These are phyloP conservation scores for Phytophthora tentaculata DNA, from an alignment of 352 stramenopile genomes.

Conservation along the genomic window DNA sequence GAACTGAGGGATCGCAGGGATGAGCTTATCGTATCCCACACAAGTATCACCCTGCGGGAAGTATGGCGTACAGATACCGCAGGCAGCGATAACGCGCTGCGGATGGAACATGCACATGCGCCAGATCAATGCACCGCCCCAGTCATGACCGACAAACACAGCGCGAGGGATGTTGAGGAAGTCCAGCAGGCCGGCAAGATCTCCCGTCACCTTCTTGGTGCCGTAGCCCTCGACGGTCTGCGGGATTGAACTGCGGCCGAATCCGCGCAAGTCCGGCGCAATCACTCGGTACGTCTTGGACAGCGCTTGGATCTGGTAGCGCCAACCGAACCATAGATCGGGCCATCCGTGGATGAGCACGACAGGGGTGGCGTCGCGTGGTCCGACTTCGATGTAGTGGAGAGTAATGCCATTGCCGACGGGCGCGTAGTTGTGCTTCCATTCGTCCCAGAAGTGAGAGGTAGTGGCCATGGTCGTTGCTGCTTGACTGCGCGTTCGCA, in stretches of 20 bases:
- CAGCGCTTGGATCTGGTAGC: constrained; percentile 65
- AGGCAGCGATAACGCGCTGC: constrained; percentile 50
- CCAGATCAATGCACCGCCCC: constrained; percentile 63
- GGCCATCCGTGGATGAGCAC: constrained; percentile 77
- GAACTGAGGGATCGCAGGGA: constrained; percentile 56
- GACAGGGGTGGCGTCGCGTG: constrained; percentile 51
- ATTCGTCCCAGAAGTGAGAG: constrained; percentile 26
- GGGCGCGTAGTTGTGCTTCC: constrained; percentile 33
- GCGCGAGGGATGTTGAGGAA: constrained; percentile 63
- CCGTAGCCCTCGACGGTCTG: constrained; percentile 50
- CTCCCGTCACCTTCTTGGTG: constrained; percentile 55
- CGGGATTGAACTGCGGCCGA: constrained; percentile 57
- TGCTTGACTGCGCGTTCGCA: constrained; percentile 14
- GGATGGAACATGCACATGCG: constrained; percentile 71
- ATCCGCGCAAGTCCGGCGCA: constrained; percentile 58
- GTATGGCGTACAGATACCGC: constrained; percentile 71
- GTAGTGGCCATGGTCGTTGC: constrained; percentile 20
- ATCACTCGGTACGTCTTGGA: constrained; percentile 62
- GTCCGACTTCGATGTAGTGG: constrained; percentile 71
- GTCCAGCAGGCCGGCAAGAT: constrained; percentile 57
- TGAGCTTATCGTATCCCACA: constrained; percentile 46
- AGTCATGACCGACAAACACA: constrained; percentile 77
- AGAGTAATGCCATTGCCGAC: constrained; percentile 45
- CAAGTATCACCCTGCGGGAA: constrained; percentile 47
- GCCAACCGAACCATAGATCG: constrained; percentile 78